Percentiles rank a stretch among this genome's conserved stretches.
phyloP scores from a whole-genome alignment of 768 basidiomycete species.

The Pulveroboletus sp. region DNA sequence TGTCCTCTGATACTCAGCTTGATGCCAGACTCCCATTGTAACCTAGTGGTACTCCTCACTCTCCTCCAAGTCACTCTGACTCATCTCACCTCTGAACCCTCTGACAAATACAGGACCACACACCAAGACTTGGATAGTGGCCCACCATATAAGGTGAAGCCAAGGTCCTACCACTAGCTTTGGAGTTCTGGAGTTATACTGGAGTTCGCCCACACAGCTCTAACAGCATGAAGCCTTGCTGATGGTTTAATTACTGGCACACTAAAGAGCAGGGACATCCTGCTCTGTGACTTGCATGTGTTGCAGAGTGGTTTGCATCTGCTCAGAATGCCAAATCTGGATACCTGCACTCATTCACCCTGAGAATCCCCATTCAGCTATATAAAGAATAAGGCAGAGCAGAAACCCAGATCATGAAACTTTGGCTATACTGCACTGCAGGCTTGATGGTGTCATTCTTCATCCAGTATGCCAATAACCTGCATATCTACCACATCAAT shows the following conservation, averaged over 20 bases:
- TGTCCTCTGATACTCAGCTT: too few species aligned
- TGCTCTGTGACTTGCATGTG: conserved; percentile 50
- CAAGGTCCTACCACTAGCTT: too few species aligned
- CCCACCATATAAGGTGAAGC: too few species aligned
- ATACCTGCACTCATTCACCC: conserved; percentile 31
- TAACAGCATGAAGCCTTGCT: too few species aligned
- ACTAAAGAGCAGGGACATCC: conserved; percentile 52
- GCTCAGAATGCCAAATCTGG: conserved; percentile 27
- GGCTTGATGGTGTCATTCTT: conserved; percentile 34
- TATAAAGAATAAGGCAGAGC: conserved; percentile 1
- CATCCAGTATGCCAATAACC: conserved; percentile 46
- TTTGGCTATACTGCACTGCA: conserved; percentile 16
- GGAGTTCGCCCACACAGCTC: too few species aligned
- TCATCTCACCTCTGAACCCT: too few species aligned
- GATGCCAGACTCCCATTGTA: too few species aligned
- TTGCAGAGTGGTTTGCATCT: conserved; percentile 13
- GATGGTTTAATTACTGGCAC: conserved; percentile 48
- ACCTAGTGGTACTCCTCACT: too few species aligned
- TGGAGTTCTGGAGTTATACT: too few species aligned
- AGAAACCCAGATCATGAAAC: conserved; percentile 8
- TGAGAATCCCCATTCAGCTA: conserved; percentile 6
- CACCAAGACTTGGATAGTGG: too few species aligned
- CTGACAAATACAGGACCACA: too few species aligned
- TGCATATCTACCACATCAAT: conserved; percentile 49
- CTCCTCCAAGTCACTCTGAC: too few species aligned